Evolutionary conservation across 371 early-diverging fungal species (phyloP).

Genomic region (Circinella minor): DNA sequence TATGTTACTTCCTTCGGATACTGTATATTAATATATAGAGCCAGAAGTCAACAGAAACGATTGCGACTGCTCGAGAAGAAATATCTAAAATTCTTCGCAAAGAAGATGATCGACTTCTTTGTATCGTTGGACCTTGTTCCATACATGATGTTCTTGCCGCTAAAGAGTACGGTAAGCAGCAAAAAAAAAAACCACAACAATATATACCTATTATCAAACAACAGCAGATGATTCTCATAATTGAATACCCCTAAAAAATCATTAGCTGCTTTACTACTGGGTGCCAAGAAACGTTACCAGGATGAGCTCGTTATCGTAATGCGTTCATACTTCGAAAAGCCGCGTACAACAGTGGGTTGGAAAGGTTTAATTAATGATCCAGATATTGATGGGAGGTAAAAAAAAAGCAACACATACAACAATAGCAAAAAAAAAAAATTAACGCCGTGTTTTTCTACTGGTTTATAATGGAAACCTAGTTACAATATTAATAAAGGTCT

Average conservation of each 20-base stretch:
- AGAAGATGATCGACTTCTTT: slow-evolving; percentile 81
- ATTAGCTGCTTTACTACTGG: slow-evolving; percentile 32
- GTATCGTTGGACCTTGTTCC: slow-evolving; percentile 95
- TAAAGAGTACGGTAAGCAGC: slow-evolving; percentile 68
- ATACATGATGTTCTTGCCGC: slow-evolving; percentile 91
- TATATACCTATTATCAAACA: too few species aligned
- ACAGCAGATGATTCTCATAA: not conserved
- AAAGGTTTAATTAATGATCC: slow-evolving; percentile 95
- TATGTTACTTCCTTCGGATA: not conserved
- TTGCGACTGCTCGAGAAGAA: slow-evolving; percentile 59
- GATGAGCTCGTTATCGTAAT: slow-evolving; percentile 84
- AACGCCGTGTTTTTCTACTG: too few species aligned
- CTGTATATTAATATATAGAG: too few species aligned
- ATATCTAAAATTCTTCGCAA: slow-evolving; percentile 72
- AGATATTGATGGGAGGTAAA: slow-evolving; percentile 74
- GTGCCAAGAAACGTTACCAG: slow-evolving; percentile 44
- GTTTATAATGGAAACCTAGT: slow-evolving; percentile 24
- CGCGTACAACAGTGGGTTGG: slow-evolving; percentile 94
- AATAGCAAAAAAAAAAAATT: not conserved
- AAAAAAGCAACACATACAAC: slow-evolving; percentile 1
- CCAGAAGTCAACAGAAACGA: slow-evolving; percentile 31
- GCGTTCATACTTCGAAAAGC: slow-evolving; percentile 96
- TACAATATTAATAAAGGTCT: slow-evolving; percentile 93
- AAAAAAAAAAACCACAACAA: too few species aligned
- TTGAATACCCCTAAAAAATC: not conserved